Conservation (phyloP, 1,139 yeast species). For the Chernovozyma aurita region DNA sequence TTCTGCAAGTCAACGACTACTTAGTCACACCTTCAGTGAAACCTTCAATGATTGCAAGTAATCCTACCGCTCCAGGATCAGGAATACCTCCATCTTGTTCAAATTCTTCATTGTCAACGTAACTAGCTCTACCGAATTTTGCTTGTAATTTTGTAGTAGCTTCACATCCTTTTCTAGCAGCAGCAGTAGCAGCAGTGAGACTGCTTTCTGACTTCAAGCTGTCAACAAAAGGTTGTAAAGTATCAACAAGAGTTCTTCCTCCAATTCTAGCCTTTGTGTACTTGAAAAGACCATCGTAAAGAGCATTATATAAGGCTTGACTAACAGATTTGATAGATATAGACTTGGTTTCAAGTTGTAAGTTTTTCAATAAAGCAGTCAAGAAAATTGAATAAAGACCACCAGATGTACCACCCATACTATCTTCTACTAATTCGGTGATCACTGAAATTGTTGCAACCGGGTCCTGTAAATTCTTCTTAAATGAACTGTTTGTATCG, state of each 20-base stretch:
- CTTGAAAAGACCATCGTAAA: slow-evolving; percentile 46
- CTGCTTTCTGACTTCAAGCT: slow-evolving; percentile 48
- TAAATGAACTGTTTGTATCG: slow-evolving; percentile 31
- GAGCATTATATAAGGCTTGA: slow-evolving; percentile 29
- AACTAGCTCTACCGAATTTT: slow-evolving; percentile 89
- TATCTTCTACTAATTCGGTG: slow-evolving; percentile 77
- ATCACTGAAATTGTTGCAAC: slow-evolving; percentile 43
- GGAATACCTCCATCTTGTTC: slow-evolving; percentile 60
- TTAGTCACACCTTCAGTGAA: no score
- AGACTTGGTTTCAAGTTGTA: slow-evolving; percentile 4
- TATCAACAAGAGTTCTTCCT: slow-evolving; percentile 86
- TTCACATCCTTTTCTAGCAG: slow-evolving; percentile 75
- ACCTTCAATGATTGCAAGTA: slow-evolving; percentile 65
- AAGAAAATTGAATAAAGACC: slow-evolving; percentile 85
- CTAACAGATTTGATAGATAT: slow-evolving; percentile 28
- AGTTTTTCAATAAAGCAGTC: slow-evolving; percentile 37
- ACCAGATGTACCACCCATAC: slow-evolving; percentile 97
- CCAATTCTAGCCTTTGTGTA: slow-evolving; percentile 88
- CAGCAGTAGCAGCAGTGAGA: slow-evolving; percentile 54
- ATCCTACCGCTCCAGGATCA: slow-evolving; percentile 91
- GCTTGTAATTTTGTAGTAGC: slow-evolving; percentile 72
- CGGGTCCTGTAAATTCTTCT: slow-evolving; percentile 34
- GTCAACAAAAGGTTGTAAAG: slow-evolving; percentile 80
- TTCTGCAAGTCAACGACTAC: no score
- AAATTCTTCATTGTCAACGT: slow-evolving; percentile 62